These are phyloP conservation scores for Gardenia jasminoides DNA, from an alignment of 257 asterid genomes.

Conservation along the genomic window DNA sequence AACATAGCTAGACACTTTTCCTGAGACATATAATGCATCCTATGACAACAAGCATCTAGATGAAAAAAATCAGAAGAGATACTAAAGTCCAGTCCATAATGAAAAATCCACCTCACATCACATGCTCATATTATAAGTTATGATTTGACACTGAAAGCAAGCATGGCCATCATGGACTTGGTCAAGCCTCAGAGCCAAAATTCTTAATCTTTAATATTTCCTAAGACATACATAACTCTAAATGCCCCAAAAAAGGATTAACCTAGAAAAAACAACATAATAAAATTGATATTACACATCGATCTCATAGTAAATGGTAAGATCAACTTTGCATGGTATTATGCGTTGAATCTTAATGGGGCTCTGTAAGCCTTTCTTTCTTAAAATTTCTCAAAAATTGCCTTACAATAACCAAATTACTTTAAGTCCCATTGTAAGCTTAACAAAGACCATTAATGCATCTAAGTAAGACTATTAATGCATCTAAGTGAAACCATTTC, in stretches of 20 bases:
- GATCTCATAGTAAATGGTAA: too few relatives aligned
- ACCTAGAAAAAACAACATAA: neutral
- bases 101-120: neutral
- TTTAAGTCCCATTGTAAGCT: too few relatives aligned
- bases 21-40: neutral
- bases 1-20: neutral
- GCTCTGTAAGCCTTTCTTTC: neutral
- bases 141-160: neutral
- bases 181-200: neutral
- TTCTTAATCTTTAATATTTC: neutral
- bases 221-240: neutral
- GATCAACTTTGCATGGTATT: too few relatives aligned
- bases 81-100: neutral
- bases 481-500: too few relatives aligned
- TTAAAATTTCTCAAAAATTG: too few relatives aligned
- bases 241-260: neutral
- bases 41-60: neutral
- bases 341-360: neutral
- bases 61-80: neutral
- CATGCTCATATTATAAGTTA: neutral
- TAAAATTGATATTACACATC: too few relatives aligned
- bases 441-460: too few relatives aligned
- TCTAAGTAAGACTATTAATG: too few relatives aligned
- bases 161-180: neutral
- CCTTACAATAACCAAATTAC: too few relatives aligned